Evolutionary conservation across 2,329 filamentous ascomycete genomes (phyloP), one percentile per base, ranked within the genome.

Genomic region (Nigrospora sphaerica): DNA sequence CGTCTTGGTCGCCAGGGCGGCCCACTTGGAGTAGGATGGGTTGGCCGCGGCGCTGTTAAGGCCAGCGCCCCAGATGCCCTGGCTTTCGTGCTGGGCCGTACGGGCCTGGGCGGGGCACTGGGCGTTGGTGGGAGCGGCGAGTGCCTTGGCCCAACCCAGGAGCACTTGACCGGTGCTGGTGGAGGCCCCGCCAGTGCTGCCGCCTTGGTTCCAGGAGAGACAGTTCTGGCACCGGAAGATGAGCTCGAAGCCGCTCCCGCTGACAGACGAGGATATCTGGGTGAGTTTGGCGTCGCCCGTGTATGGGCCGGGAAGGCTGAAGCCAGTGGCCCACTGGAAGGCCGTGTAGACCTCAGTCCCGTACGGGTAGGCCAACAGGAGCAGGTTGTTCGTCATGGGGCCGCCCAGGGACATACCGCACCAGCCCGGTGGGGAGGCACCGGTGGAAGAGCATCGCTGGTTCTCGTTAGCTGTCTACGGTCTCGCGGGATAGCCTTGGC

Each of bases 211-310:
- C 73, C 77, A 81, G 1, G 67, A 55, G 18, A 79, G 65, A 59
- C 78, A 81, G 52, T 72, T 70, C 52, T 81, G 62, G 62, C 83
- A 87, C 40, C 79, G 73, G 65, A 84, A 87, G n/a, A 85, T 73
- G 41, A 85, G 58, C 39, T 75, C 75, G 60, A 78, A 87, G 52
- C 76, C 67, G 23, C 75, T 79, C 14, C 70, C 68, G 54, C 75
- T 83, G 47, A 85, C 68, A 23, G 66, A 72, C 13, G 75, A 74
- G 13, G 74, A 77, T 50, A 86, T 76, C 52, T 81, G 74, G 0
- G 77, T 82, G 19, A 86, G 59, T 32, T 71, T 79, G 10, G 83
- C 81, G 51, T 79, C 70, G 46, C 84, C 84, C 1, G 71, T 70
- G 61, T 86, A 86, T 33, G 75, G 56, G 0, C 70, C 69, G 0